phyloP scores from a whole-genome alignment of 352 stramenopile species.

The Pythium scleroteichum region DNA sequence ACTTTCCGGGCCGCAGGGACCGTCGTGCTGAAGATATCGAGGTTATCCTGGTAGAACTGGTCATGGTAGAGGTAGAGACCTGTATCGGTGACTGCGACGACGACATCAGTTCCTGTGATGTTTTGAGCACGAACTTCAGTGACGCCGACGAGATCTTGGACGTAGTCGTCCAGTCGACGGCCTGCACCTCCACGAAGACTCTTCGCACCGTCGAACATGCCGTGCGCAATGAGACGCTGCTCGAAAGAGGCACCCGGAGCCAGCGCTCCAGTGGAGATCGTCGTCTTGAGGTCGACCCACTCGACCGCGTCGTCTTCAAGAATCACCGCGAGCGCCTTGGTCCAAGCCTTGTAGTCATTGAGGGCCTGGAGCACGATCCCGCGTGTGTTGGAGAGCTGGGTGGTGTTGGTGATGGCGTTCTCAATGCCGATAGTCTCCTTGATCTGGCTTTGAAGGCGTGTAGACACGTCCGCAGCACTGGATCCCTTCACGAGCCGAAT shows the following conservation, averaged over 20 bases:
- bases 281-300: slow-evolving; percentile 66
- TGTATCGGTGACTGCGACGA: slow-evolving; percentile 77
- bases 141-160: slow-evolving; percentile 57
- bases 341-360: slow-evolving; percentile 66
- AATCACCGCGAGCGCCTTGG: slow-evolving; percentile 43
- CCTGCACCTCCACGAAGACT: background rate
- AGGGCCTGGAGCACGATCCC: slow-evolving; percentile 43
- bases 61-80: slow-evolving; percentile 80
- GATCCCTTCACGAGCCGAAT: slow-evolving; percentile 30
- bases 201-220: background rate
- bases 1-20: slow-evolving; percentile 72
- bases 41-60: slow-evolving; percentile 67
- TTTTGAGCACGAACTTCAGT: slow-evolving; percentile 56
- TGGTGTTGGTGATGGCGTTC: slow-evolving; percentile 42
- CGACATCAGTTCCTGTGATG: slow-evolving; percentile 60
- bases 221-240: slow-evolving; percentile 35
- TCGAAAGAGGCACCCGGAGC: slow-evolving; percentile 36
- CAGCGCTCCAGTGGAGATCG: slow-evolving; percentile 44
- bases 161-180: slow-evolving; percentile 54
- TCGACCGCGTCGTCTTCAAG: slow-evolving; percentile 62
- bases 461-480: slow-evolving; percentile 21
- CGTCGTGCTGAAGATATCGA: slow-evolving; percentile 54
- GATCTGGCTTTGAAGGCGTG: slow-evolving; percentile 33
- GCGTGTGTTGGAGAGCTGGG: slow-evolving; percentile 25
- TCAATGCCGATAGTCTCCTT: slow-evolving; percentile 44